A percentile compares a stretch with the other conserved stretches of the same genome.
Evolutionary conservation across 352 stramenopile species (phyloP).

Genomic region (Phytophthora meadii): DNA sequence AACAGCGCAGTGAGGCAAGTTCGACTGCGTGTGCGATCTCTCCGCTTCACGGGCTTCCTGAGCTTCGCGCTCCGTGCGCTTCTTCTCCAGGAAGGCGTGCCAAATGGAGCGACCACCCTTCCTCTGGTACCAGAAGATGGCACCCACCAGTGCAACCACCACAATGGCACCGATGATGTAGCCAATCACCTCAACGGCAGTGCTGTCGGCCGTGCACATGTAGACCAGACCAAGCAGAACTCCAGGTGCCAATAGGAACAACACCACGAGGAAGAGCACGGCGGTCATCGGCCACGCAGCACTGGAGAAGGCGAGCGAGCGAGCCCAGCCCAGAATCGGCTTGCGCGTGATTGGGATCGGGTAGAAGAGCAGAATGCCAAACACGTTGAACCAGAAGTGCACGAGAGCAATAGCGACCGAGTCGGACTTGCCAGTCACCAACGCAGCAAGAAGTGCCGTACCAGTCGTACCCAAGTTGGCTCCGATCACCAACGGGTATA

Average conservation of each 20-base stretch:
- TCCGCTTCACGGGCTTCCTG: slow-evolving; percentile 10
- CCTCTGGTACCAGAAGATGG: slow-evolving; percentile 51
- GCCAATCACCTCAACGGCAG: slow-evolving; percentile 38
- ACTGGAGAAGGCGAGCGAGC: slow-evolving; percentile 70
- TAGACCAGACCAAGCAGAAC: slow-evolving; percentile 60
- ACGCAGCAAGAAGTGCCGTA: slow-evolving; percentile 85
- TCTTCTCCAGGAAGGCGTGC: slow-evolving; percentile 53
- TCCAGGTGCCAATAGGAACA: slow-evolving; percentile 58
- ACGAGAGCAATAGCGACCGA: slow-evolving; percentile 89
- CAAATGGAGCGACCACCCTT: slow-evolving; percentile 44
- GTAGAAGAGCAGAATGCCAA: slow-evolving; percentile 92
- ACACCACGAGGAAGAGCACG: slow-evolving; percentile 55
- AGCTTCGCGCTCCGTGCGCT: slow-evolving; percentile 40
- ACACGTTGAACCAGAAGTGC: slow-evolving; percentile 94
- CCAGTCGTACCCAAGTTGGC: slow-evolving; percentile 93
- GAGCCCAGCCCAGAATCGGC: slow-evolving; percentile 78
- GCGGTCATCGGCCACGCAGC: slow-evolving; percentile 61
- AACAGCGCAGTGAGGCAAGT: slow-evolving; percentile 23
- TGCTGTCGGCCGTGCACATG: slow-evolving; percentile 55
- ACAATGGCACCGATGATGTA: slow-evolving; percentile 42
- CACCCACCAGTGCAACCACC: slow-evolving; percentile 9
- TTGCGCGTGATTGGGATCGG: slow-evolving; percentile 87
- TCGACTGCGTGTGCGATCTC: slow-evolving; percentile 24
- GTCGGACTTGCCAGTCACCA: slow-evolving; percentile 83
- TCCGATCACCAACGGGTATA: slow-evolving; percentile 91